Base-by-base conservation (phyloP, 371 early-diverging fungal species). In the Blyttiomyces sp. region DNA sequence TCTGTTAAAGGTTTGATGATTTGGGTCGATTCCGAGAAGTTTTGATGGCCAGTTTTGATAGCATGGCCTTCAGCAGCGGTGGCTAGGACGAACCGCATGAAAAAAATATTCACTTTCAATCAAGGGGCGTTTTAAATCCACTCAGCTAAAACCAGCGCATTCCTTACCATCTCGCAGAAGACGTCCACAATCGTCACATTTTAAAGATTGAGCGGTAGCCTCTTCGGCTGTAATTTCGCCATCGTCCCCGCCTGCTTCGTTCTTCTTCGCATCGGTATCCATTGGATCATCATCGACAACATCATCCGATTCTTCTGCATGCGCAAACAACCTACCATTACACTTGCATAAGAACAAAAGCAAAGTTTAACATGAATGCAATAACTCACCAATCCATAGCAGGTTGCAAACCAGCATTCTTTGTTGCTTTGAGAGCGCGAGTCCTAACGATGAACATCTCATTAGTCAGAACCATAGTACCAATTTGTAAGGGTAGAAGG, bases 151-250 rank as follows among this genome's bases (percentile, higher is more conserved):
- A n/a, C n/a, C n/a, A n/a, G n/a, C n/a, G n/a, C 23, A 39, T 1
- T n/a, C 54, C 67, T 70, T 76, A 81, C 85, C 79, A 75, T 90
- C 88, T 27, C 88, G 77, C 61, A 95, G 84, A 33, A 90, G 73
- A 65, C 90, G 87, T 44, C 84, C 82, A 67, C 96, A 95, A 58
- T 93, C 94, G 63, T 93, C 87, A 73, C 94, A 94, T 28, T 83
- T 73, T 23, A 95, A 76, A 23, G 90, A 90, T 54, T 72, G 69
- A 7, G 82, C 75, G 6, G 74, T 77, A 9, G 57, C 69, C 53
- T 76, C 69, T 28, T 83, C 82, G 32, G 81, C 76, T 17, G 78
- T 68, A 43, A 88, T 87, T 73, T 87, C 89, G 9, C 86, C 89
- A 26, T 59, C 72, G 16, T 53, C 52, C 17, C 7, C 63, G 21